Evolutionary conservation across 139 green algal species (phyloP), one percentile per base, ranked within the genome.

Genomic region (Chlorella sp.): DNA sequence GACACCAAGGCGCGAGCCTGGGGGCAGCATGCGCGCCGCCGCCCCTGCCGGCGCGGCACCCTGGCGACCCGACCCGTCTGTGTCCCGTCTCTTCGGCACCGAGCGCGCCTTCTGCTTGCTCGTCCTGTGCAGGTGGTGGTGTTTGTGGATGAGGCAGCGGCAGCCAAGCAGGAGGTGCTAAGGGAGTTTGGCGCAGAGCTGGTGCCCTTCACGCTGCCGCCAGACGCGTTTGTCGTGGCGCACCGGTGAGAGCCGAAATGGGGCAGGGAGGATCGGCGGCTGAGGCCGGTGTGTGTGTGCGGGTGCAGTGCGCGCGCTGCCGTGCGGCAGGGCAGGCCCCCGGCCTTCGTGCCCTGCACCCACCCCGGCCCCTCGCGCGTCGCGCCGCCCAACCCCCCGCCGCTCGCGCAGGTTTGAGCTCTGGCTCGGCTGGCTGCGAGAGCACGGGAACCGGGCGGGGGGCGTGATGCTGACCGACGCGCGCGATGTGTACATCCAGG

Each of bases 391-490:
- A 17, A 3, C 33, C 8, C 38, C 38, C 62, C 8, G 40, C 27
- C 23, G 1, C 6, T 51, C 1, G 9, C 12, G n/a, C 69, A 75
- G 69, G 69, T 75, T 75, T 66, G 69, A 75, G 69, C 69, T 75
- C 40, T 75, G 66, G 53, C 41, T 31, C 7, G 36, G 40, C n/a
- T 75, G 66, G 38, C 69, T 75, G 15, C 15, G 9, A 1, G 38
- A 27, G 23, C 69, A 55, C 53, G 53, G 69, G 38, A 53, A 75
- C 69, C 65, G 69, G 40, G 69, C 65, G 69, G 69, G 53, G 51
- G 69, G 69, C 38, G 69, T 75, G 14, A 53, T 75, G 21, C 51
- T 75, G 38, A 65, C 69, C 29, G 69, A 67, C 69, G 65, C 69
- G 4, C 51, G 36, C 3, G 69, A 75, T 21, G 53, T 75, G 51